Evolutionary conservation across 768 basidiomycete genomes (phyloP), one percentile per base, ranked within the genome.

Genomic region (Lanmaoa rubissima): DNA sequence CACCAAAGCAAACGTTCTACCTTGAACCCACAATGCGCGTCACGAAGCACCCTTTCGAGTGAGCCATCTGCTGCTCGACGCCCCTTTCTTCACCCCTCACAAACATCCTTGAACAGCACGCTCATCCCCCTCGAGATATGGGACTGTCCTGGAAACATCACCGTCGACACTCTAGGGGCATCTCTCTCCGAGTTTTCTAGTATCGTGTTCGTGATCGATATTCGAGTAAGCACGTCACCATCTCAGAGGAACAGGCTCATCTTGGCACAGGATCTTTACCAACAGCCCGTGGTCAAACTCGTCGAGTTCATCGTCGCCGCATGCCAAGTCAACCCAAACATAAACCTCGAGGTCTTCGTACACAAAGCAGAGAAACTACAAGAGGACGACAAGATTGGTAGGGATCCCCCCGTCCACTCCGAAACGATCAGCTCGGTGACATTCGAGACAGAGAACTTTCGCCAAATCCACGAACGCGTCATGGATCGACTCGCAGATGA

Each of bases 201-300:
- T 3, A 81, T 98, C 65, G 85, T 98, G 52, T 98, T 94, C 62
- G 93, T 98, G 28, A 90, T 98, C 61, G 96, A 98, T 66, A 95
- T 97, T 53, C 88, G 94, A 73, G 94, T 92, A 65, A 65, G 86
- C 16, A 16, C 2, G 38, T 19, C 1, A 1, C 7, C 41, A 16
- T 21, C 44, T 45, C 43, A 26, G 16, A 35, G n/a, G 49, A 40
- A n/a, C 45, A 9, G 12, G 13, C 51, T 61, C 48, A 66, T 46
- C 34, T 14, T 35, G 5, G 44, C 35, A 12, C 65, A 93, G 90
- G 89, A 94, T 67, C 76, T 90, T 28, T 93, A 92, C 71, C 87
- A 90, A 64, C 86, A 90, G 62, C 85, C 92, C 12, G 88, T 97
- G 57, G 79, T 84, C 42, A 88, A 86, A 60, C 84, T 95, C 50